phyloP scores from a whole-genome alignment of 1,139 yeast genomes.

The Taphrina communis region DNA sequence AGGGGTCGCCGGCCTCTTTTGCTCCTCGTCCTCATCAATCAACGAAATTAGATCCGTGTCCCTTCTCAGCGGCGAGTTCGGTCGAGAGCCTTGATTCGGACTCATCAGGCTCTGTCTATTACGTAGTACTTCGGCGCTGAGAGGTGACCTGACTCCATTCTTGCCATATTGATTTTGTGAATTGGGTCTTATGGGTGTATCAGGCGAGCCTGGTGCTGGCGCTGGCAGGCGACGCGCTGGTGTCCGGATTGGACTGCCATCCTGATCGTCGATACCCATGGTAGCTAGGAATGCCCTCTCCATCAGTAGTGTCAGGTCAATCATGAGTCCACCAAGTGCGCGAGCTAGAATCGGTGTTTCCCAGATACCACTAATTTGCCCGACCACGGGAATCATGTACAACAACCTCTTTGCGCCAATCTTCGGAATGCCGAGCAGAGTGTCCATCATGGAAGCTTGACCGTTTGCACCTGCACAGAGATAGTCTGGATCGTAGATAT shows the following conservation, averaged over 20 bases:
- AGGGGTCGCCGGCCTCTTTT: conserved; percentile 27
- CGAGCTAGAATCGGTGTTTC: conserved; percentile 25
- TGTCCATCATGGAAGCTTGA: conserved; percentile 24
- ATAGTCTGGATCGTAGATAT: conserved; percentile 31
- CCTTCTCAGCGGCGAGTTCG: conserved; percentile 1
- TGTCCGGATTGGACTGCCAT: conserved; percentile 10
- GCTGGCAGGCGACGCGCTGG: conserved; percentile 14
- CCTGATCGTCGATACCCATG: conserved; percentile 11
- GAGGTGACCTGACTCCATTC: conserved; percentile 16
- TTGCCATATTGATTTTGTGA: neutral
- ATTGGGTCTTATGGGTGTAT: conserved; percentile 18
- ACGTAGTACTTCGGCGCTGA: conserved; percentile 21
- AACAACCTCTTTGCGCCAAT: conserved; percentile 21
- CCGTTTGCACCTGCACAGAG: conserved; percentile 22
- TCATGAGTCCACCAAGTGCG: conserved; percentile 38
- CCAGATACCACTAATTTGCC: conserved; percentile 32
- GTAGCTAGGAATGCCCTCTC: conserved; percentile 39
- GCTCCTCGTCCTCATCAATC: conserved; percentile 5
- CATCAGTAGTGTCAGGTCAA: conserved; percentile 34
- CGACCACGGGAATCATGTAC: conserved; percentile 33
- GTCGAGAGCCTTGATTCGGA: neutral
- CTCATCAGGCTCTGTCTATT: conserved; percentile 5
- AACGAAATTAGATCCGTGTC: conserved; percentile 5
- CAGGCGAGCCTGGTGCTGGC: conserved; percentile 11
- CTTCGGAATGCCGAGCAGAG: conserved; percentile 9